These are phyloP conservation scores for Auriculariales sp. DNA, from an alignment of 768 basidiomycete genomes.

Conservation along the genomic window DNA sequence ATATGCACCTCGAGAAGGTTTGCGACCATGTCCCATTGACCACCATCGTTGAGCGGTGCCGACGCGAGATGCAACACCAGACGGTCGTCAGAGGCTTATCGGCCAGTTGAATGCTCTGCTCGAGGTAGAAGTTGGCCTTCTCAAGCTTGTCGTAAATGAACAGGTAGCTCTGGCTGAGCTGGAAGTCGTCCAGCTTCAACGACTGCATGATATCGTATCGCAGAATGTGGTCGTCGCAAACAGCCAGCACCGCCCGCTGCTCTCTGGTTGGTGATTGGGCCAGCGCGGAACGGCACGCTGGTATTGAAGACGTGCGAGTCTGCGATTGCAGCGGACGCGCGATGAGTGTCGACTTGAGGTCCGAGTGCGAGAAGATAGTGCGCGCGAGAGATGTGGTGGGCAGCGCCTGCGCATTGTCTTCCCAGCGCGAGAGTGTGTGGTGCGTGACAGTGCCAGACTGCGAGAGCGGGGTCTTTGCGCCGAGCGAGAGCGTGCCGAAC, in stretches of 20 bases:
- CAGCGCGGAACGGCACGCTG: slow-evolving; percentile 75
- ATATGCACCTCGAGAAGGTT: slow-evolving; percentile 43
- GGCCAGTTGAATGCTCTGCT: slow-evolving; percentile 69
- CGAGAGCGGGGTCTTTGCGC: not conserved
- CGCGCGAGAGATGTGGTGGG: slow-evolving; percentile 39
- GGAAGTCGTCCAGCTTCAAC: slow-evolving; percentile 75
- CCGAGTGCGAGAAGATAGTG: slow-evolving; percentile 54
- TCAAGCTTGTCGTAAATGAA: slow-evolving; percentile 97
- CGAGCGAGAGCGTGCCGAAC: not conserved
- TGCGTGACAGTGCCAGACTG: not conserved
- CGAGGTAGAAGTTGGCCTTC: slow-evolving; percentile 86
- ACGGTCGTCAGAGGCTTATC: slow-evolving; percentile 66
- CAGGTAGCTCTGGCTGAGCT: slow-evolving; percentile 83
- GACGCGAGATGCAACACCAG: slow-evolving; percentile 61
- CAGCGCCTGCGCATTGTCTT: not conserved
- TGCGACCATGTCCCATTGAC: slow-evolving; percentile 89
- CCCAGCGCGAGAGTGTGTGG: not conserved
- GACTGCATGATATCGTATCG: slow-evolving; percentile 76
- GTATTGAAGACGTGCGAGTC: slow-evolving; percentile 61
- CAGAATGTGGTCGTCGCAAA: too few relatives aligned
- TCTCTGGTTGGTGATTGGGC: slow-evolving; percentile 84
- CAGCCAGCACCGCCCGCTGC: slow-evolving; percentile 87
- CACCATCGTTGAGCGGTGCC: slow-evolving; percentile 80
- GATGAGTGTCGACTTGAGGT: slow-evolving; percentile 48
- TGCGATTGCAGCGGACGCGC: slow-evolving; percentile 63